Evolutionary conservation across 2,329 filamentous ascomycete genomes (phyloP).

Genomic region (Hymenoscyphus repandus): DNA sequence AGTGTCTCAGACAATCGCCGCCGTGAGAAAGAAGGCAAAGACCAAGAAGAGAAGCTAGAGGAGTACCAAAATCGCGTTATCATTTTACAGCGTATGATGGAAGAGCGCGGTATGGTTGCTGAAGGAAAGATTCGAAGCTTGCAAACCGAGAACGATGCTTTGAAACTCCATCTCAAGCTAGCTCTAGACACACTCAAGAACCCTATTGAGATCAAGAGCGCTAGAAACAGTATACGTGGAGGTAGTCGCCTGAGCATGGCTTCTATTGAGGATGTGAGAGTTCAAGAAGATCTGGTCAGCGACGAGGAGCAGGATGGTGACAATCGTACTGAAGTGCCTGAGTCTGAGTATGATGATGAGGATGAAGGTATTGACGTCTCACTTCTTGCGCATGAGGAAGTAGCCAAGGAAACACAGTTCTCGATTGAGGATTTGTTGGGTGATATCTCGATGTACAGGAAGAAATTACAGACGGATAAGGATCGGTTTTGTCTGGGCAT

Average conservation of each 20-base stretch:
- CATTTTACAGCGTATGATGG: conserved; percentile 92
- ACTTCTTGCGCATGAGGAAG: too few relatives aligned
- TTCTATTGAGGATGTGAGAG: background rate
- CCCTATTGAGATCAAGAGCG: conserved; percentile 60
- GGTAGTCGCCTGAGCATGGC: conserved; percentile 5
- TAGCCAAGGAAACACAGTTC: too few relatives aligned
- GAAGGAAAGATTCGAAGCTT: conserved; percentile 92
- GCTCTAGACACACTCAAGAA: conserved; percentile 85
- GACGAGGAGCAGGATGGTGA: background rate
- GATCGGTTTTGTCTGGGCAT: too few relatives aligned
- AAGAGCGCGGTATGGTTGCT: conserved; percentile 82
- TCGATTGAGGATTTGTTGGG: too few relatives aligned
- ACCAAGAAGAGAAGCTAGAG: conserved; percentile 76
- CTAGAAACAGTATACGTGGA: conserved; percentile 21
- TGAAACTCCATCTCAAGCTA: conserved; percentile 81
- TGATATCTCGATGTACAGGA: too few relatives aligned
- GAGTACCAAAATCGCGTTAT: conserved; percentile 90
- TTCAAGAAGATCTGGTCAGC: background rate
- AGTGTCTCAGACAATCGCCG: conserved; percentile 60
- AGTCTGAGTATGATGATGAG: too few relatives aligned
- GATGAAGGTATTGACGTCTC: too few relatives aligned
- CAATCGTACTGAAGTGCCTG: background rate
- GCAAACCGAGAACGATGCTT: conserved; percentile 83
- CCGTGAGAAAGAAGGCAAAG: conserved; percentile 65
- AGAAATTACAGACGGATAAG: too few relatives aligned